These are phyloP conservation scores for Piper betle DNA, from an alignment of 164 flowering plant species.

Conservation along the genomic window DNA sequence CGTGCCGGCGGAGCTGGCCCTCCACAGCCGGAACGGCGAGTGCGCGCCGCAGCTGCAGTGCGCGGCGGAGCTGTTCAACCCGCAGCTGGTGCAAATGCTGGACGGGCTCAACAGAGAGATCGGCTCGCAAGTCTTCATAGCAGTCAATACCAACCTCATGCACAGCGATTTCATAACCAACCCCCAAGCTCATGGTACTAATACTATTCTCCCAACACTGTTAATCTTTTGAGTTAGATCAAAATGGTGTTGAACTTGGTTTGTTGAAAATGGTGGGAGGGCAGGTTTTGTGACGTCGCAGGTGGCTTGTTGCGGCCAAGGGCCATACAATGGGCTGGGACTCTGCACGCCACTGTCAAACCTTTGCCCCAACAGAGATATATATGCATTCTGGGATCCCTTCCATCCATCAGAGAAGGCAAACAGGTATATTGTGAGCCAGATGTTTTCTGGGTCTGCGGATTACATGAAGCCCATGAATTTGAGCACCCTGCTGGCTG, in stretches of 20 bases:
- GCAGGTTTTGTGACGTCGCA: slow-evolving; percentile 60
- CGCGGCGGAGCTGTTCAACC: slow-evolving; percentile 53
- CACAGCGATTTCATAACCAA: slow-evolving; percentile 35
- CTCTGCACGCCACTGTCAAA: slow-evolving; percentile 39
- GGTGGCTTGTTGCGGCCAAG: slow-evolving; percentile 67
- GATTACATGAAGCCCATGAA: slow-evolving; percentile 72
- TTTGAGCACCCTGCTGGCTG: slow-evolving; percentile 52
- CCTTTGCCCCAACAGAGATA: slow-evolving; percentile 11
- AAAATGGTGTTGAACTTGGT: too few species aligned
- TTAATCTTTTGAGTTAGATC: background rate
- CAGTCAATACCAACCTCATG: slow-evolving; percentile 35
- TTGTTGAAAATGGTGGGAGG: too few species aligned
- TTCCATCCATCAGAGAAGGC: slow-evolving; percentile 71
- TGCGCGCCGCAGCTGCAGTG: slow-evolving; percentile 38
- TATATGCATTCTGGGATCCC: slow-evolving; percentile 67
- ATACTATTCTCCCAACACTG: background rate
- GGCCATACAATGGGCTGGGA: slow-evolving; percentile 20
- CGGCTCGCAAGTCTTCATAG: slow-evolving; percentile 37
- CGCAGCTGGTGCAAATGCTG: slow-evolving; percentile 36
- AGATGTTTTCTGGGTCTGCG: slow-evolving; percentile 29
- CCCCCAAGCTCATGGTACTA: slow-evolving; percentile 46
- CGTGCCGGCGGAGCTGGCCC: slow-evolving; percentile 57
- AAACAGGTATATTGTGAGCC: slow-evolving; percentile 36
- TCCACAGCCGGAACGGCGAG: slow-evolving; percentile 32
- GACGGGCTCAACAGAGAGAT: slow-evolving; percentile 33